Evolutionary conservation across 1,139 yeast species (phyloP).

Genomic region (Blastobotrys niveus): DNA sequence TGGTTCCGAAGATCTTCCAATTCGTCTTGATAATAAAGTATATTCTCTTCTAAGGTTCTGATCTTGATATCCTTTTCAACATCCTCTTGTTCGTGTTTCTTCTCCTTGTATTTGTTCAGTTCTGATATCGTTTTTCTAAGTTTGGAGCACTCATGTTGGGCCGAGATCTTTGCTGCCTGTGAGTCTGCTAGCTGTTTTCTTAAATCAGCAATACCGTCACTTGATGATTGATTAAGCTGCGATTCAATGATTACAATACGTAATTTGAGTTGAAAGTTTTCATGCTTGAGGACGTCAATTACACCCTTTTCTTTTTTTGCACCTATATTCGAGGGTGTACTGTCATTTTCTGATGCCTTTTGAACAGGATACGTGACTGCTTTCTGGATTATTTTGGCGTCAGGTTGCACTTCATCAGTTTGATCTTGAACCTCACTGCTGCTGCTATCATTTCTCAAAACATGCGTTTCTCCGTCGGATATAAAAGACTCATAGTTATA

Average conservation of each 20-base stretch:
- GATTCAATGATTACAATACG: conserved; percentile 20
- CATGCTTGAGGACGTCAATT: conserved; percentile 18
- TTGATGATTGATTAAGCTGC: conserved; percentile 17
- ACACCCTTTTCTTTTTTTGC: conserved; percentile 17
- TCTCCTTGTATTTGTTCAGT: conserved; percentile 11
- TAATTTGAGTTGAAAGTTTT: conserved; percentile 21
- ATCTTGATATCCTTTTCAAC: conserved; percentile 14
- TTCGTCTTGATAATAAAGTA: conserved; percentile 15
- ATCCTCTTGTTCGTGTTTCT: conserved; percentile 14
- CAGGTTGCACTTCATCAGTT: conserved; percentile 3
- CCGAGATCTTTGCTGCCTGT: conserved; percentile 18
- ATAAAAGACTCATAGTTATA: conserved; percentile 10
- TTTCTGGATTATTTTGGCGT: conserved; percentile 10
- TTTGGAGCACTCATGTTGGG: conserved; percentile 21
- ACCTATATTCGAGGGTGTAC: conserved; percentile 13
- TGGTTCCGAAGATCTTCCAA: conserved; percentile 11
- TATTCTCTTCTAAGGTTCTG: conserved; percentile 14
- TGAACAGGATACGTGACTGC: conserved; percentile 14
- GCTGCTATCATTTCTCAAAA: not conserved
- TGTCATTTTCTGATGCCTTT: not conserved
- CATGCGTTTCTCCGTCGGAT: not conserved
- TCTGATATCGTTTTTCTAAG: conserved; percentile 18
- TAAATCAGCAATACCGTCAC: conserved; percentile 21
- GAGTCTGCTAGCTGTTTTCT: conserved; percentile 19
- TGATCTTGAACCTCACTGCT: not conserved